A percentile compares a stretch with the other conserved stretches of the same genome.
Conservation (phyloP, 768 basidiomycete species). For the Calvatia gigantea region DNA sequence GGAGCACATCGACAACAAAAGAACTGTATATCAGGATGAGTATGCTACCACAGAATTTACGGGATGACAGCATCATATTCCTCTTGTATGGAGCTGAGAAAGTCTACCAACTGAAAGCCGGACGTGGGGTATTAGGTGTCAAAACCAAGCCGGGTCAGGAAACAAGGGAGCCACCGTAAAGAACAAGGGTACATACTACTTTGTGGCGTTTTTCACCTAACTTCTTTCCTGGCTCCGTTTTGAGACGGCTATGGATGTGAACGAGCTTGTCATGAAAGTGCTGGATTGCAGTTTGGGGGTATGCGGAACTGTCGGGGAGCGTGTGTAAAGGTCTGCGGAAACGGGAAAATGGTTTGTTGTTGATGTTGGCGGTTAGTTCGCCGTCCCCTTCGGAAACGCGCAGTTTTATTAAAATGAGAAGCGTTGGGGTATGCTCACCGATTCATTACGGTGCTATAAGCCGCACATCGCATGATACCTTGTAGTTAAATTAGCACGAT, state of each 20-base stretch:
- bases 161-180: neutral
- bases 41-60: neutral
- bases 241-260: constrained; percentile 68
- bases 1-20: neutral
- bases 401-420: constrained; percentile 8
- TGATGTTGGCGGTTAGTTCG: neutral
- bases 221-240: constrained; percentile 67
- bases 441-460: constrained; percentile 55
- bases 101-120: constrained; percentile 55
- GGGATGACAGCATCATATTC: constrained; percentile 34
- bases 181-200: constrained; percentile 39
- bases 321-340: constrained; percentile 38
- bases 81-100: constrained; percentile 54
- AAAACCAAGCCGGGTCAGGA: neutral
- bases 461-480: constrained; percentile 69
- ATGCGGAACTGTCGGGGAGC: constrained; percentile 43
- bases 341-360: neutral
- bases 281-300: constrained; percentile 54
- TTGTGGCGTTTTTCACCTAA: constrained; percentile 72
- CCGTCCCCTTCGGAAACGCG: constrained; percentile 9
- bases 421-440: constrained; percentile 26
- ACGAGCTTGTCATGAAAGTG: constrained; percentile 89
- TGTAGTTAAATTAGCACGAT: neutral
- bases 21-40: neutral
- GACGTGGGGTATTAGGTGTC: neutral